Conservation (phyloP, 225 moss, liverwort and hornwort genomes). For the Marchantia polymorpha region DNA sequence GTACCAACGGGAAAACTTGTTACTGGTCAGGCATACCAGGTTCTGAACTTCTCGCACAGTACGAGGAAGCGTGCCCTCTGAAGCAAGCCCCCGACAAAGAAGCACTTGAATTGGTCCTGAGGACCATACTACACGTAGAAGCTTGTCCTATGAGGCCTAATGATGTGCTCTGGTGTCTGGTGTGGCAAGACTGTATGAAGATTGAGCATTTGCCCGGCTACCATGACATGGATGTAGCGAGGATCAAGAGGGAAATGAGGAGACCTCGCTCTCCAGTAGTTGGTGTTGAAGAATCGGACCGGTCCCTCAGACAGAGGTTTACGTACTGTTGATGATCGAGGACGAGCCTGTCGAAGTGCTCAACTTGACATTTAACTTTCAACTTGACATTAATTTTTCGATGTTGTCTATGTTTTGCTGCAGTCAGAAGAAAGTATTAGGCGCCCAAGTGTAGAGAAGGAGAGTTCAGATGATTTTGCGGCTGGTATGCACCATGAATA, state of each 20-base stretch:
- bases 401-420: not conserved
- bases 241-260: not conserved
- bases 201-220: slow-evolving; percentile 24
- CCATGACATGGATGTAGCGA: not conserved
- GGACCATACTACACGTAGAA: slow-evolving; percentile 9
- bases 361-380: not conserved
- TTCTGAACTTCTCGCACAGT: slow-evolving; percentile 7
- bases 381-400: not conserved
- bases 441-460: not conserved
- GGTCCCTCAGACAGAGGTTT: not conserved
- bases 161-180: slow-evolving; percentile 38
- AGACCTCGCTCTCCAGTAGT: not conserved
- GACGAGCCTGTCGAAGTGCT: not conserved
- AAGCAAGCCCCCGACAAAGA: not conserved
- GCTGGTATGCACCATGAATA: not conserved
- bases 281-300: not conserved
- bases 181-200: slow-evolving; percentile 28
- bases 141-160: not conserved
- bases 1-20: not conserved
- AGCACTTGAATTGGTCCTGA: slow-evolving; percentile 10
- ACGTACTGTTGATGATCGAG: not conserved
- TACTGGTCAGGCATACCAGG: slow-evolving; percentile 31
- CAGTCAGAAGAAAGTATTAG: not conserved
- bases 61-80: slow-evolving; percentile 2
- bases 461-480: not conserved